phyloP scores from a whole-genome alignment of 257 asterid genomes.

The Solanum habrochaites region DNA sequence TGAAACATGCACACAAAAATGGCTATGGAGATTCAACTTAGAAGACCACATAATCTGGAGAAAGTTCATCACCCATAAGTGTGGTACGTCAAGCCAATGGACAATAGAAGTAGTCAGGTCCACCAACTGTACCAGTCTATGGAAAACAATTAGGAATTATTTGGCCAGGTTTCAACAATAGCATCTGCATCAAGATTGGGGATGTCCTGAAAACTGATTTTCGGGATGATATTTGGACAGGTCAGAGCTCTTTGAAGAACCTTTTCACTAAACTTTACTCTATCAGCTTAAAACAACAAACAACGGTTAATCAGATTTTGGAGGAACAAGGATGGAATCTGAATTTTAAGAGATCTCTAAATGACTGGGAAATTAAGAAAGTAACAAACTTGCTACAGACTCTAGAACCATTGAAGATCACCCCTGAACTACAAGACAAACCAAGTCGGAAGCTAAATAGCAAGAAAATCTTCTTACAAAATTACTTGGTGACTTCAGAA shows the following conservation, averaged over 20 bases:
- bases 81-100: background rate
- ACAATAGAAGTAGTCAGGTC: background rate
- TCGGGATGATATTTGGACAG: background rate
- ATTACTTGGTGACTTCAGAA: background rate
- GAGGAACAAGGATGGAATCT: background rate
- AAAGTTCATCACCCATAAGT: background rate
- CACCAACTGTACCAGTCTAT: background rate
- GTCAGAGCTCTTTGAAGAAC: background rate
- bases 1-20: background rate
- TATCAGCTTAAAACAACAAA: background rate
- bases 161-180: background rate
- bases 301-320: background rate
- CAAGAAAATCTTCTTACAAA: background rate
- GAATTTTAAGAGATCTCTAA: background rate
- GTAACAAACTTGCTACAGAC: background rate
- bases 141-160: background rate
- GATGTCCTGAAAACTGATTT: background rate
- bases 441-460: background rate
- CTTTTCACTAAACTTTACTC: background rate
- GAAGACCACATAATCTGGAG: background rate
- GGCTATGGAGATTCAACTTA: background rate
- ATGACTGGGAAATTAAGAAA: background rate
- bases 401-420: background rate
- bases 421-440: background rate
- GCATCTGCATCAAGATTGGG: background rate